Base-by-base conservation (phyloP, 1,139 yeast genomes). In the Kodamaea sp. region DNA sequence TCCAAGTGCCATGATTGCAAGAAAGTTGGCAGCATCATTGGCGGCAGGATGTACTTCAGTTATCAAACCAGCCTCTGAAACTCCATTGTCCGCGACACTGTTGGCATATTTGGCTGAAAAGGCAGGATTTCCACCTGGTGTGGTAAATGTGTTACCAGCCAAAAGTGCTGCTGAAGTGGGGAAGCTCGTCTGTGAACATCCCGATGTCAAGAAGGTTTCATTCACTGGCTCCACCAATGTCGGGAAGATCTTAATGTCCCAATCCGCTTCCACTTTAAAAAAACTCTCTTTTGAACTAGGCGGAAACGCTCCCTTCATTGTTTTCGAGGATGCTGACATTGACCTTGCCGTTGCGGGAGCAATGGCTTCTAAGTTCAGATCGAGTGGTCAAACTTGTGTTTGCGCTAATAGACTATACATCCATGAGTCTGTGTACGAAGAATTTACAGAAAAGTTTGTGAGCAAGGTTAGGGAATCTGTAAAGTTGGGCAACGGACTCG, bases 21-120 rank as follows among this genome's bases (percentile, higher is more conserved):
- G 97, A 49, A 90, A 90, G 59, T 74, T 85, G 32, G 96, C 88
- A 19, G 96, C 97, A 19, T 96, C 96, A 1, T 53, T 88, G 14
- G 96, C 97, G 12, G 90, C 94, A 7, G 97, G 97, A 2, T 90
- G 97, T 61, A 83, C 97, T 1, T 71, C 87, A 3, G 90, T 90
- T 9, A 71, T 90, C 41, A 90, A 89, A 61, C 97, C 97, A 3
- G 97, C 95, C 24, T 68, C 81, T 4, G 95, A 86, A 55, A 90
- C 97, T 7, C 97, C 97, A 13, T 68, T 83, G 41, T 74, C 90
- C 14, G 96, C 96, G 0, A 64, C 87, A 38, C 96, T 96, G 1
- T 55, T 90, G 53, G 95, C 83, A 2, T 64, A 76, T 43, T 68
- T 90, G 31, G 81, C 80, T 14, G 78, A 80, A 39, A 65, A 83